A percentile compares a stretch with the other conserved stretches of the same genome.
phyloP scores from a whole-genome alignment of 768 basidiomycete species.

The Boletus vermiculosoides region DNA sequence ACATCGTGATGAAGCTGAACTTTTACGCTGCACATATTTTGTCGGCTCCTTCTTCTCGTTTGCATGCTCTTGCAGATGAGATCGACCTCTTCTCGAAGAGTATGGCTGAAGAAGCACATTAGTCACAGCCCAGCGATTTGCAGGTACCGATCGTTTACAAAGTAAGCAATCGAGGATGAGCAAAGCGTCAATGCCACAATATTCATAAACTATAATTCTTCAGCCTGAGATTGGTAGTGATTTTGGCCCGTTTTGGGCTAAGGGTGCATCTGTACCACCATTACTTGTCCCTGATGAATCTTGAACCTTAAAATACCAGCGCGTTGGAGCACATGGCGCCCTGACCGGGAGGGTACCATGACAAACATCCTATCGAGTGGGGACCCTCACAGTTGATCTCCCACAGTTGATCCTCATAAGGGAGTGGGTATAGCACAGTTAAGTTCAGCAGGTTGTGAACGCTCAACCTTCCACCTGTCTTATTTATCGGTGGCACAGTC shows the following conservation, averaged over 20 bases:
- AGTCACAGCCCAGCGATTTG: not conserved
- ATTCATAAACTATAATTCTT: not conserved
- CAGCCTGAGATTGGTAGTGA: not conserved
- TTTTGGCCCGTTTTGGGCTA: not conserved
- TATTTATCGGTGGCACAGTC: not conserved
- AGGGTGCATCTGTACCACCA: not conserved
- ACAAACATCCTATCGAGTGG: slow-evolving; percentile 3
- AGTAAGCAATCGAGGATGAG: not conserved
- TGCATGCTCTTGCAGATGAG: slow-evolving; percentile 46
- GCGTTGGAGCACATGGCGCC: not conserved
- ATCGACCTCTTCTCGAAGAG: slow-evolving; percentile 27
- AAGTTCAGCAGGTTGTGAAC: not conserved
- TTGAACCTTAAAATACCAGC: not conserved
- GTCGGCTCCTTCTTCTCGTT: slow-evolving; percentile 43
- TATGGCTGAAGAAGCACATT: slow-evolving; percentile 22
- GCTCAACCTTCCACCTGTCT: not conserved
- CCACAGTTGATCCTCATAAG: slow-evolving; percentile 11
- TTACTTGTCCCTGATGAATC: not conserved
- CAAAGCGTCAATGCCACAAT: not conserved
- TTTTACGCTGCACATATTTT: slow-evolving; percentile 69
- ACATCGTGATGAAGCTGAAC: slow-evolving; percentile 56
- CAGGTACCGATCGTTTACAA: not conserved
- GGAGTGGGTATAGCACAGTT: not conserved
- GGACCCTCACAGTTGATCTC: slow-evolving; percentile 29
- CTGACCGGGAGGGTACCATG: slow-evolving; percentile 25